These are phyloP conservation scores for Talaromyces borbonicus DNA, from an alignment of 495 filamentous ascomycete genomes.

Conservation along the genomic window DNA sequence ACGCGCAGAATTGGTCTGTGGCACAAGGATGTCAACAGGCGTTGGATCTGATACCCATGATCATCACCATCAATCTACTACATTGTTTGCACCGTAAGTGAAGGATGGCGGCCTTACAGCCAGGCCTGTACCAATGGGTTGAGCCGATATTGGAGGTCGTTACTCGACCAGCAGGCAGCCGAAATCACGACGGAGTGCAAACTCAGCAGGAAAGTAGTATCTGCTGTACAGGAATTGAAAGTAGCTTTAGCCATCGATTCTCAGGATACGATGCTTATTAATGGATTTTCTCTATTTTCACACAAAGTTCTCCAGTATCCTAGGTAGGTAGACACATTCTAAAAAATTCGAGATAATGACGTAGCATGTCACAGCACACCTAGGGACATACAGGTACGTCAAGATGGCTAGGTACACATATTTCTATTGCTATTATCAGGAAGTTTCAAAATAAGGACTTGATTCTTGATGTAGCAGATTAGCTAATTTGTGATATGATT, in stretches of 20 bases:
- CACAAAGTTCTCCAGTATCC: not conserved
- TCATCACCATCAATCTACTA: not conserved
- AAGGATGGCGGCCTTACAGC: not conserved
- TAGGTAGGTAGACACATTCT: too few species aligned
- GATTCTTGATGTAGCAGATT: too few species aligned
- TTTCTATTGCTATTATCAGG: too few species aligned
- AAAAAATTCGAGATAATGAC: too few species aligned
- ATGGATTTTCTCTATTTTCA: not conserved
- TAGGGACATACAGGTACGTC: too few species aligned
- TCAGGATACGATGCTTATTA: not conserved
- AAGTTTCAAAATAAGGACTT: too few species aligned
- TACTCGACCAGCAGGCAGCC: not conserved
- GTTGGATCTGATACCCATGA: not conserved
- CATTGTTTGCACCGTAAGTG: conserved; percentile 2
- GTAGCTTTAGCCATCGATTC: not conserved
- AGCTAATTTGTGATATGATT: too few species aligned
- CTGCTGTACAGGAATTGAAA: not conserved
- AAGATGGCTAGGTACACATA: too few species aligned
- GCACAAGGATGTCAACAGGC: not conserved
- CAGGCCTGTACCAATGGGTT: not conserved
- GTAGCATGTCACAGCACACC: too few species aligned
- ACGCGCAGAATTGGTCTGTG: not conserved
- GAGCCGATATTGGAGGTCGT: not conserved
- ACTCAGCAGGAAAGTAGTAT: not conserved
- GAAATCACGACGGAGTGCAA: not conserved